These are phyloP conservation scores for Taphrina pruni DNA, from an alignment of 1,139 yeast genomes.

Conservation along the genomic window DNA sequence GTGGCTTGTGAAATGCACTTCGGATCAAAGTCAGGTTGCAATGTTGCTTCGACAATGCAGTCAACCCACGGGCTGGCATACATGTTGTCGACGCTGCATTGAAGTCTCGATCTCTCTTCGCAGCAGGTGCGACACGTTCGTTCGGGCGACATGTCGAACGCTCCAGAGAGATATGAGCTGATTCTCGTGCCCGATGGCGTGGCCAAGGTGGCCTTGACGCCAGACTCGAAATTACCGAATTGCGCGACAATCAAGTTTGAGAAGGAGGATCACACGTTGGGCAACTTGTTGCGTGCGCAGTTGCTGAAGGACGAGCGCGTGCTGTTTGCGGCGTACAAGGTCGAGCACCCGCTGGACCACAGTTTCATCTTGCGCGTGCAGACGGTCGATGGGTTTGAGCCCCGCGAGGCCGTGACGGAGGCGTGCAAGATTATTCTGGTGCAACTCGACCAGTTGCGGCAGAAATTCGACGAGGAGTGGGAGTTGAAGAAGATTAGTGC, in stretches of 20 bases:
- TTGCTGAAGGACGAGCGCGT: slow-evolving; percentile 83
- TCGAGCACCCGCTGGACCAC: slow-evolving; percentile 96
- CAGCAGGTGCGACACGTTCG: too few relatives aligned
- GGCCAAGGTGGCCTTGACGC: slow-evolving; percentile 73
- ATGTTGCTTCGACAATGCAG: too few relatives aligned
- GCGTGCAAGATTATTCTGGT: slow-evolving; percentile 85
- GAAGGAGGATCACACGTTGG: slow-evolving; percentile 96
- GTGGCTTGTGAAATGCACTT: too few relatives aligned
- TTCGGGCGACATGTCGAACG: slow-evolving; percentile 68
- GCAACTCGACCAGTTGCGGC: slow-evolving; percentile 74
- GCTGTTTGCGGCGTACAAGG: slow-evolving; percentile 93
- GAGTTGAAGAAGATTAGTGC: slow-evolving; percentile 64
- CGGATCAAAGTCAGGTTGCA: too few relatives aligned
- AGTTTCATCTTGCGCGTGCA: slow-evolving; percentile 91
- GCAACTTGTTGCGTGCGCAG: slow-evolving; percentile 76
- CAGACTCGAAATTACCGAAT: slow-evolving; percentile 94
- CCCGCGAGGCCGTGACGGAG: slow-evolving; percentile 84
- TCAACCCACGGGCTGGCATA: too few relatives aligned
- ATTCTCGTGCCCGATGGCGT: slow-evolving; percentile 98
- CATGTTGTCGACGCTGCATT: too few relatives aligned
- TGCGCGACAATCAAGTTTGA: slow-evolving; percentile 92
- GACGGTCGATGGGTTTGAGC: slow-evolving; percentile 92
- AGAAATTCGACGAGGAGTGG: slow-evolving; percentile 89
- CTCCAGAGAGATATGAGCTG: slow-evolving; percentile 97
- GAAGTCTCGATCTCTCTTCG: too few relatives aligned